Conservation (phyloP, 768 basidiomycete genomes). For the Suillus decipiens region DNA sequence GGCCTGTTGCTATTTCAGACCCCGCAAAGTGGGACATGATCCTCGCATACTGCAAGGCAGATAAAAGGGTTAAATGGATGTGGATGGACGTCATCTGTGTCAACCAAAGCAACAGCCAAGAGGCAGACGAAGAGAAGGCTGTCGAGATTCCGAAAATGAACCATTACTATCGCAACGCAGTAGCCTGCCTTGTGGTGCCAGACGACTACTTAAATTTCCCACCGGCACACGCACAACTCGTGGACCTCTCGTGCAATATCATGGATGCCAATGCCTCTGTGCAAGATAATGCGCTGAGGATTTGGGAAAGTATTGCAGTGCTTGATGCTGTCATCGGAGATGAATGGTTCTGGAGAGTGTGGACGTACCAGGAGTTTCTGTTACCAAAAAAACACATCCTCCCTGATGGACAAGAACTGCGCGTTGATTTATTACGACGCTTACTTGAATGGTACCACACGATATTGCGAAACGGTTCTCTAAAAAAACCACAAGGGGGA, state of each 20-base stretch:
- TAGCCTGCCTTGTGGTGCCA: background rate
- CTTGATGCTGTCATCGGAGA: background rate
- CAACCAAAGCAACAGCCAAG: background rate
- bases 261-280: background rate
- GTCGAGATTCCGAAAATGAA: background rate
- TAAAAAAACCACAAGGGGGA: background rate
- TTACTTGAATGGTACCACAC: background rate
- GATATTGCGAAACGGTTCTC: background rate
- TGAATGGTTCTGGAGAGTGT: background rate
- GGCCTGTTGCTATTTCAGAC: background rate
- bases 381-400: background rate
- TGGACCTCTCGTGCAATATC: background rate
- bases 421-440: background rate
- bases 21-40: background rate
- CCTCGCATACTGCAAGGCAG: background rate
- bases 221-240: background rate
- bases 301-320: background rate
- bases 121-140: background rate
- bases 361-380: background rate
- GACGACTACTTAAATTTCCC: background rate
- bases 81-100: background rate
- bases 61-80: background rate
- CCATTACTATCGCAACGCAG: background rate
- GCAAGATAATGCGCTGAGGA: background rate
- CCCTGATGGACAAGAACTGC: background rate